These are phyloP conservation scores for Saraca asoca DNA, from an alignment of 331 rosid genomes.

Conservation along the genomic window DNA sequence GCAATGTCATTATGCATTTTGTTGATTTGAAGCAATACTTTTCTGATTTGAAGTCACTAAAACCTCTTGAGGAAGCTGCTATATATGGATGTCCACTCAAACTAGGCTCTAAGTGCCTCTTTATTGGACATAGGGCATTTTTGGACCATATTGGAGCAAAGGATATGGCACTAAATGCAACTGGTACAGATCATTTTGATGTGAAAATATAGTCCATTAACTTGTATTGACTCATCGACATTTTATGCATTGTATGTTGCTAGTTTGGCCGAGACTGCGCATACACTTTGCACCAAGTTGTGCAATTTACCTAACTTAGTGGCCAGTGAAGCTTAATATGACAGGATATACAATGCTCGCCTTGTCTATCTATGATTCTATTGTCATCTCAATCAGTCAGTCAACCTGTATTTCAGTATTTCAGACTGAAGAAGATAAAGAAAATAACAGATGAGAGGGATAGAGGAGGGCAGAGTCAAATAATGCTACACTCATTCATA, in stretches of 20 bases:
- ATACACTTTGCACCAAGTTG: conserved; percentile 39
- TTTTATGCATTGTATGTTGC: conserved; percentile 44
- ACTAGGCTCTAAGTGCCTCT: conserved; percentile 34
- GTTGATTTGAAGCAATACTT: not conserved
- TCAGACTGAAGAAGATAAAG: conserved; percentile 10
- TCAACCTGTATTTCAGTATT: not conserved
- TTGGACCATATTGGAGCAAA: conserved; percentile 18
- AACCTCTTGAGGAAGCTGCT: conserved; percentile 24
- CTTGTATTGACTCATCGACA: conserved; percentile 34
- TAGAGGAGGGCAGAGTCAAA: not conserved
- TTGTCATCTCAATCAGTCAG: too few relatives aligned
- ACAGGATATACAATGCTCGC: conserved; percentile 36
- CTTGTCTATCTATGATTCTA: conserved; percentile 25
- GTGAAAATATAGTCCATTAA: conserved; percentile 30
- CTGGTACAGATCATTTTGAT: conserved; percentile 31
- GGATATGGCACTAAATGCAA: not conserved
- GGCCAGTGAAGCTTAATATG: conserved; percentile 1
- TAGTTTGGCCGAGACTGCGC: conserved; percentile 37
- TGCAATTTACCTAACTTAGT: conserved; percentile 1
- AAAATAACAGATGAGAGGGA: conserved; percentile 34
- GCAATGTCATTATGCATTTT: too few relatives aligned
- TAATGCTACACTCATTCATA: too few relatives aligned
- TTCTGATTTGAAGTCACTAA: conserved; percentile 31
- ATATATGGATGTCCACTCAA: conserved; percentile 34
- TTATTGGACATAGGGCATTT: conserved; percentile 42